Conservation (phyloP, 2,329 filamentous ascomycete genomes). For the Cryphonectria naterciae region DNA sequence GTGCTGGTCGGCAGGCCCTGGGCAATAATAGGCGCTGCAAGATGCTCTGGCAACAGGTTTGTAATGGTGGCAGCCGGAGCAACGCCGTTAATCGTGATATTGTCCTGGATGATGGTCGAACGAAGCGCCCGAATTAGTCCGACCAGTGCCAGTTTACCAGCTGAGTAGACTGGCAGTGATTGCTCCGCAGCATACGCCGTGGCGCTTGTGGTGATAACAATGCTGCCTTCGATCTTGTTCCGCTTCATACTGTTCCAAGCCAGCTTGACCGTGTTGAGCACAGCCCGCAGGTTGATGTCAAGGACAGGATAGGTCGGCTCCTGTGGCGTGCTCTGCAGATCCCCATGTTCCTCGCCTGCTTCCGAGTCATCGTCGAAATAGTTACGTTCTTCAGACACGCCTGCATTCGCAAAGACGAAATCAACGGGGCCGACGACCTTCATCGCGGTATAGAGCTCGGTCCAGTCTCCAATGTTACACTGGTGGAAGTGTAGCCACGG, state of each 20-base stretch:
- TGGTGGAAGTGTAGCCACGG: slow-evolving; percentile 30
- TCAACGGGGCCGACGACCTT: slow-evolving; percentile 34
- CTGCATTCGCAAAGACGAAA: slow-evolving; percentile 31
- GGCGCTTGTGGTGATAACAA: slow-evolving; percentile 45
- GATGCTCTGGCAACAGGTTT: slow-evolving; percentile 36
- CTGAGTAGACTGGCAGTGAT: slow-evolving; percentile 40
- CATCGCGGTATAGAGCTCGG: slow-evolving; percentile 34
- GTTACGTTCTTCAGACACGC: slow-evolving; percentile 37
- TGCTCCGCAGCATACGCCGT: slow-evolving; percentile 45
- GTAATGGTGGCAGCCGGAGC: slow-evolving; percentile 43
- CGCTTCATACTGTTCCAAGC: slow-evolving; percentile 35
- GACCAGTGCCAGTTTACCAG: slow-evolving; percentile 33
- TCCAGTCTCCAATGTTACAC: slow-evolving; percentile 39
- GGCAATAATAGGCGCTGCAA: slow-evolving; percentile 38
- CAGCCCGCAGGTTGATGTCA: slow-evolving; percentile 41
- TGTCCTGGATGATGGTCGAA: slow-evolving; percentile 32
- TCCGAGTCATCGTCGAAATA: slow-evolving; percentile 41
- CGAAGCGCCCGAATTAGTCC: slow-evolving; percentile 41
- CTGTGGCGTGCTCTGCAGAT: too few relatives aligned
- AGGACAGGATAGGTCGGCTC: slow-evolving; percentile 31
- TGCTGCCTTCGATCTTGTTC: slow-evolving; percentile 36
- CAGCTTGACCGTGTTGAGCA: slow-evolving; percentile 41
- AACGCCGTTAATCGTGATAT: slow-evolving; percentile 45
- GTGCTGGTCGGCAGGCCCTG: slow-evolving; percentile 40
- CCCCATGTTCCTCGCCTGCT: slow-evolving; percentile 10